Percentiles rank a stretch among this genome's conserved stretches.
Conservation (phyloP, 495 filamentous ascomycete genomes). For the Talaromyces trachyspermus region DNA sequence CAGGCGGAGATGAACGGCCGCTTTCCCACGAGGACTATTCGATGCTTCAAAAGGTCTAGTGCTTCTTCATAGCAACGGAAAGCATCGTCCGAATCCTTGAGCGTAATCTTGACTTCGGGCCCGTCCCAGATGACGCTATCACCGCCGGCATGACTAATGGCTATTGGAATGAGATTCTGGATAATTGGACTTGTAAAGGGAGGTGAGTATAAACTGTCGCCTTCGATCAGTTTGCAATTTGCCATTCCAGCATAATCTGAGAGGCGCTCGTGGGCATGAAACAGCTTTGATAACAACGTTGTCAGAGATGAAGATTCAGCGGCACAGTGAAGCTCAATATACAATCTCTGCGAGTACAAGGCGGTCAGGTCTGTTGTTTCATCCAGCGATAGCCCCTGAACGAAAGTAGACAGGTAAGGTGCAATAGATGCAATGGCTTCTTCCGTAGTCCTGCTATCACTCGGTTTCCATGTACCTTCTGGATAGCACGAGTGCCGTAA, state of each 20-base stretch:
- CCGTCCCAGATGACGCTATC: slow-evolving; percentile 17
- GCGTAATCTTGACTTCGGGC: slow-evolving; percentile 11
- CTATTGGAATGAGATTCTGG: slow-evolving; percentile 15
- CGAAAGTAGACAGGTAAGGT: slow-evolving; percentile 6
- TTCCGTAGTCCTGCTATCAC: slow-evolving; percentile 8
- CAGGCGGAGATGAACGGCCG: slow-evolving; percentile 18
- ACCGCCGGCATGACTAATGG: slow-evolving; percentile 2
- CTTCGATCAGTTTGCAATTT: slow-evolving; percentile 17
- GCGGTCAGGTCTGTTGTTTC: slow-evolving; percentile 10
- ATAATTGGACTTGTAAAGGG: slow-evolving; percentile 18
- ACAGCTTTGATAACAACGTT: slow-evolving; percentile 8
- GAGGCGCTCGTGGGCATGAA: slow-evolving; percentile 10
- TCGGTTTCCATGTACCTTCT: not conserved
- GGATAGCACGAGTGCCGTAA: not conserved
- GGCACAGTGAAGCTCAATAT: slow-evolving; percentile 14
- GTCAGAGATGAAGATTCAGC: slow-evolving; percentile 9
- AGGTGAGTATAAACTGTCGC: slow-evolving; percentile 14
- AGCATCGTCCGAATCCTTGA: slow-evolving; percentile 10
- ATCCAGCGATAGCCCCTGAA: slow-evolving; percentile 5
- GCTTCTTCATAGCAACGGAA: slow-evolving; percentile 11
- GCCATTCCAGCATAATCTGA: slow-evolving; percentile 17
- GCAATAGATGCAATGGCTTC: not conserved
- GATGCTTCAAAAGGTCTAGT: slow-evolving; percentile 9
- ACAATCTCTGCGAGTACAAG: slow-evolving; percentile 11
- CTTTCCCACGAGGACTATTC: slow-evolving; percentile 14